phyloP scores from a whole-genome alignment of 139 green algal species.

The Astrephomene gubernaculifera region DNA sequence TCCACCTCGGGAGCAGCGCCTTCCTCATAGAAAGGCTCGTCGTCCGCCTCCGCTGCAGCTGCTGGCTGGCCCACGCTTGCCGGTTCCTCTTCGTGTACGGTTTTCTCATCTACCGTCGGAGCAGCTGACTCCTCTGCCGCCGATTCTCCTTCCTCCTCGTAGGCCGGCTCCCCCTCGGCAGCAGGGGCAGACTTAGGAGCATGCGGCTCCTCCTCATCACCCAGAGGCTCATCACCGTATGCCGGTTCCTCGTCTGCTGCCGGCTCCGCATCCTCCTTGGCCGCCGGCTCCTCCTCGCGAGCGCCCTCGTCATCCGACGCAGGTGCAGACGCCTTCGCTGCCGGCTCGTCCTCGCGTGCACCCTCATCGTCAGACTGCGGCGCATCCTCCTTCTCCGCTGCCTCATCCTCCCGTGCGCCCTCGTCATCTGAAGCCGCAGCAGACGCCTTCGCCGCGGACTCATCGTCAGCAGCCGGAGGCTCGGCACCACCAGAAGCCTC shows the following conservation, averaged over 20 bases:
- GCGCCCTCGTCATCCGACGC: background rate
- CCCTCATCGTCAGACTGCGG: background rate
- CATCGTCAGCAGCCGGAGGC: too few relatives aligned
- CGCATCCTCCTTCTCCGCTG: background rate
- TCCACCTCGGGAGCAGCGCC: background rate
- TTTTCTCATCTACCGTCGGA: background rate
- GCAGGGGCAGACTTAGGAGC: background rate
- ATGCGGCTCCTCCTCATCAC: background rate
- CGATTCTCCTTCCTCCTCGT: background rate
- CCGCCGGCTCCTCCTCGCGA: background rate
- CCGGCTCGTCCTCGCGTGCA: background rate
- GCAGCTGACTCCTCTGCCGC: background rate
- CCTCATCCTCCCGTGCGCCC: background rate
- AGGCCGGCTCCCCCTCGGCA: background rate
- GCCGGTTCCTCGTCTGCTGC: background rate
- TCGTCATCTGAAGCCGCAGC: too few relatives aligned
- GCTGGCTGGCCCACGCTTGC: too few relatives aligned
- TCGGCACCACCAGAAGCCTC: background rate
- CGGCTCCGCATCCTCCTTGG: background rate
- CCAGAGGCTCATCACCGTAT: too few relatives aligned
- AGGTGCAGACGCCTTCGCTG: too few relatives aligned
- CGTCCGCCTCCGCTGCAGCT: background rate
- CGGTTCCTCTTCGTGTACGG: too few relatives aligned
- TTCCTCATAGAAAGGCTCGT: background rate
- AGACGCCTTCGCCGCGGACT: background rate